phyloP scores from a whole-genome alignment of 257 asterid species.

The Prunella vulgaris region DNA sequence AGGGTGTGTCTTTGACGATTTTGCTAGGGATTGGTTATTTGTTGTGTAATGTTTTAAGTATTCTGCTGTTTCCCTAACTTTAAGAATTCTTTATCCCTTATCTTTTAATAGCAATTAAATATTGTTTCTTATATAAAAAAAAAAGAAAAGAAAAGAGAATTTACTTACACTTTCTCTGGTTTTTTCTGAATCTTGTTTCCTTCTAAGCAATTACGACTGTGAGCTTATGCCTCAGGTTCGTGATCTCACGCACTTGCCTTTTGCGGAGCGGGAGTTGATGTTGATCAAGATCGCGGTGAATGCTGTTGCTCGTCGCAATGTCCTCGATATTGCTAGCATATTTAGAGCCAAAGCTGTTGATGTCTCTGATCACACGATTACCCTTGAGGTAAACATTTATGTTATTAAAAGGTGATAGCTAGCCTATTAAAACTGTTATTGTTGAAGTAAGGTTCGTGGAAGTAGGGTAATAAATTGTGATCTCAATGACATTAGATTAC shows the following conservation, averaged over 20 bases:
- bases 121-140: no score
- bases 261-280: slow-evolving; percentile 94
- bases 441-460: background rate
- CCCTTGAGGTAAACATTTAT: slow-evolving; percentile 68
- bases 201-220: slow-evolving; percentile 16
- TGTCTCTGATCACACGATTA: slow-evolving; percentile 94
- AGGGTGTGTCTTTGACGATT: no score
- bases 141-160: background rate
- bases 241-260: slow-evolving; percentile 84
- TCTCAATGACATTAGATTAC: background rate
- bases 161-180: background rate
- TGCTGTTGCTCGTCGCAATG: slow-evolving; percentile 86
- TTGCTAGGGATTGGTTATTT: no score
- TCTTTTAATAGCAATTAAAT: no score
- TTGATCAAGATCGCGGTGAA: slow-evolving; percentile 83
- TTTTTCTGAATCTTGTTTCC: slow-evolving; percentile 7
- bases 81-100: no score
- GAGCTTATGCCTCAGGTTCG: slow-evolving; percentile 49
- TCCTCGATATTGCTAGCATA: slow-evolving; percentile 96
- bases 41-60: no score
- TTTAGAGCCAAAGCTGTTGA: slow-evolving; percentile 98
- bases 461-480: background rate
- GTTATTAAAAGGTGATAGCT: background rate
- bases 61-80: no score
- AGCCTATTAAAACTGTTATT: background rate